Evolutionary conservation across 1,139 yeast genomes (phyloP), one percentile per base, ranked within the genome.

Genomic region (Blastobotrys serpentis): DNA sequence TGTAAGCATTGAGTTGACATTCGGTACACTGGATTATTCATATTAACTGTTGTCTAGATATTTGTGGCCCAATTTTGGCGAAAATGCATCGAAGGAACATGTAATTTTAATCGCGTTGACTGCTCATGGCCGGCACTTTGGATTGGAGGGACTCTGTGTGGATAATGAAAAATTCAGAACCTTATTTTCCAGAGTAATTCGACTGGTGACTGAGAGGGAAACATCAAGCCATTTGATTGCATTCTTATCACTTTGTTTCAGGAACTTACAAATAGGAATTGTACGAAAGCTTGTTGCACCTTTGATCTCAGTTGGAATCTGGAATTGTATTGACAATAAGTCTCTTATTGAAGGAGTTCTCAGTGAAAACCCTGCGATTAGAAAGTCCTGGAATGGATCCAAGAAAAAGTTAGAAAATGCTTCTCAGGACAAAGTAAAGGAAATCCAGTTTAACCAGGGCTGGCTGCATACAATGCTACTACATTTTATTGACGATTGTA

Each of bases 51-150:
- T 13, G n/a, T n/a, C 11, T 41, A 47, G 62, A 30, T 67, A 57
- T 36, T 62, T 75, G 10, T 77, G 79, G 81, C 65, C 64, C 3
- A 56, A 60, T 41, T 74, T 75, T 50, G 68, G 68, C 43, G 64
- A 60, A 13, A 76, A 75, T 47, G 63, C 68, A 4, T 64, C 75
- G 1, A 60, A 65, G 33, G 68, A 63, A 19, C 80, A 77, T 54
- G 62, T 75, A 3, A 68, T 70, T 44, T 60, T 72, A 44, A 60
- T 75, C 11, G 64, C 69, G 8, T 50, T 58, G 16, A 43, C 59
- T 10, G 52, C 44, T n/a, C 54, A 50, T 45, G 56, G 46, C 13
- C 10, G 14, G 17, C 29, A 14, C 13, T 19, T 19, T 36, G 33
- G 19, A 17, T 13, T 29, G 14, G 32, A 25, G 18, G 4, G 23